phyloP scores from a whole-genome alignment of 768 basidiomycete species.

The Pleurotus tuoliensis region DNA sequence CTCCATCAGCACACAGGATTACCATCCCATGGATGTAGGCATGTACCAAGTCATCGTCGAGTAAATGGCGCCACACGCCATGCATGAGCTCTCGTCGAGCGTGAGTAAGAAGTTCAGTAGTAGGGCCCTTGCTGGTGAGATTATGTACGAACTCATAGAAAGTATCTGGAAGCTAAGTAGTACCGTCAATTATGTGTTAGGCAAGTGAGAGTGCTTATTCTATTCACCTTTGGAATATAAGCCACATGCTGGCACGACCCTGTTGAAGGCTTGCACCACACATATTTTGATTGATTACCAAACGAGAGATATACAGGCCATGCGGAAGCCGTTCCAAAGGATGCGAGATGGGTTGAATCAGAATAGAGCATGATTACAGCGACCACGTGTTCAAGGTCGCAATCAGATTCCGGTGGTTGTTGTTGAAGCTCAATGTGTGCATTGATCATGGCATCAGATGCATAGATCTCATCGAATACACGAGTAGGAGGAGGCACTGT shows the following conservation, averaged over 20 bases:
- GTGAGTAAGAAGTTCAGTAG: constrained; percentile 2
- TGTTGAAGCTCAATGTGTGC: constrained; percentile 7
- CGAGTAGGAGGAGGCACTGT: not conserved
- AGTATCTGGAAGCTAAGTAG: constrained; percentile 8
- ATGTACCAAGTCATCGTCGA: constrained; percentile 19
- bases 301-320: constrained; percentile 34
- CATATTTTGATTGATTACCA: constrained; percentile 32
- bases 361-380: constrained; percentile 22
- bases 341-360: constrained; percentile 24
- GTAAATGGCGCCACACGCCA: constrained; percentile 15
- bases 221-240: constrained; percentile 22
- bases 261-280: constrained; percentile 15
- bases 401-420: constrained; percentile 5
- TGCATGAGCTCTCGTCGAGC: constrained; percentile 20
- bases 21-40: constrained; percentile 21
- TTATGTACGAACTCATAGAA: constrained; percentile 4
- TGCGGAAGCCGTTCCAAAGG: constrained; percentile 22
- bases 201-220: too few relatives aligned
- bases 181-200: too few relatives aligned
- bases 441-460: constrained; percentile 11
- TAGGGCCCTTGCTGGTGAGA: not conserved
- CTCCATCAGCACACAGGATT: constrained; percentile 17
- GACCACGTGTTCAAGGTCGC: constrained; percentile 12
- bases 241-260: constrained; percentile 23
- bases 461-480: constrained; percentile 16